A percentile compares a stretch with the other conserved stretches of the same genome.
phyloP scores from a whole-genome alignment of 768 basidiomycete species.

The Trametes cingulata region DNA sequence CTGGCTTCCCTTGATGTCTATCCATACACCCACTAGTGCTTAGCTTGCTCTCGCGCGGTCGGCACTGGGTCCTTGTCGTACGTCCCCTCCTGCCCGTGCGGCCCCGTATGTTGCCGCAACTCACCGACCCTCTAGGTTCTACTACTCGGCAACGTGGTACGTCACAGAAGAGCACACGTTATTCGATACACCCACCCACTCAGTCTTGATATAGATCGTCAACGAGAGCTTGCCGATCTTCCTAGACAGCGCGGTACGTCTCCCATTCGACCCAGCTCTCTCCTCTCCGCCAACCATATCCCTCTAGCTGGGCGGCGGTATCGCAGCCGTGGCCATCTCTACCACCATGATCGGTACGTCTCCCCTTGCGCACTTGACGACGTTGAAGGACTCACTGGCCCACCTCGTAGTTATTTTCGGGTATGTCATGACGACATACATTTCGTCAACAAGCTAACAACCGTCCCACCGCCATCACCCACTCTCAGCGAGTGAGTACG shows the following conservation, averaged over 20 bases:
- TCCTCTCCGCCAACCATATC: not conserved
- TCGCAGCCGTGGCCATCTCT: slow-evolving; percentile 77
- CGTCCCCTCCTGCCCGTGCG: slow-evolving; percentile 24
- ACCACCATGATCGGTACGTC: slow-evolving; percentile 65
- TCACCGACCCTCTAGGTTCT: slow-evolving; percentile 56
- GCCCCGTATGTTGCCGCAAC: not conserved
- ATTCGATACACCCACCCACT: not conserved
- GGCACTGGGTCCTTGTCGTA: slow-evolving; percentile 90
- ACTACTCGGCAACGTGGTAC: slow-evolving; percentile 83
- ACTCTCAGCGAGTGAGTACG: slow-evolving; percentile 39
- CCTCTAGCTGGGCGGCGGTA: slow-evolving; percentile 59
- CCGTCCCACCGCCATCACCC: slow-evolving; percentile 24
- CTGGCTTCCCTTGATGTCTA: not conserved
- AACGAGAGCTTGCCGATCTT: slow-evolving; percentile 87
- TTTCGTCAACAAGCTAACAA: not conserved
- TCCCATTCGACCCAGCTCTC: not conserved
- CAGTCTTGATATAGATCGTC: slow-evolving; percentile 50
- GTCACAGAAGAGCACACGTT: slow-evolving; percentile 26
- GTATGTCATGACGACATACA: slow-evolving; percentile 37
- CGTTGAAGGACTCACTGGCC: not conserved
- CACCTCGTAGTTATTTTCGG: slow-evolving; percentile 70
- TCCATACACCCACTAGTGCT: slow-evolving; percentile 43
- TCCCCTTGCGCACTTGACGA: not conserved
- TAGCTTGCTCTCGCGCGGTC: slow-evolving; percentile 47
- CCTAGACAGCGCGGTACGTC: slow-evolving; percentile 63